phyloP scores from a whole-genome alignment of 2,329 filamentous ascomycete species.

The Fusarium sp. region DNA sequence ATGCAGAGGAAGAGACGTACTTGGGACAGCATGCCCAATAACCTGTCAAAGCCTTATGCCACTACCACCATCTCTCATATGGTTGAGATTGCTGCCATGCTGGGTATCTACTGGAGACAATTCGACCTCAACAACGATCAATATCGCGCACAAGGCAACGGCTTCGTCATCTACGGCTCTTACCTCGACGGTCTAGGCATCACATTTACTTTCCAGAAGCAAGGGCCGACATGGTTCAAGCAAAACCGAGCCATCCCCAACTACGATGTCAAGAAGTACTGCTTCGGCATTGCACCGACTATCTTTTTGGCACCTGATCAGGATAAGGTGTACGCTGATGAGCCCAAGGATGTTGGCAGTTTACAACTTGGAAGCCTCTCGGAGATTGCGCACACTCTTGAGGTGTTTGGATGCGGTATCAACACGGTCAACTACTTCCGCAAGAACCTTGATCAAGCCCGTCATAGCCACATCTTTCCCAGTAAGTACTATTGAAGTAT shows the following conservation, averaged over 20 bases:
- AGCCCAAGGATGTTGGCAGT: constrained; percentile 32
- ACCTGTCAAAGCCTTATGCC: constrained; percentile 47
- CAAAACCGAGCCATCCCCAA: constrained; percentile 53
- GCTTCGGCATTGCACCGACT: constrained; percentile 56
- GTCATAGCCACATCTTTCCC: constrained; percentile 33
- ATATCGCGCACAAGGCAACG: constrained; percentile 53
- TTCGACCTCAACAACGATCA: constrained; percentile 53
- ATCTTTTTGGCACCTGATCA: constrained; percentile 47
- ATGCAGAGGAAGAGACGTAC: constrained; percentile 40
- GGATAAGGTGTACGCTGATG: constrained; percentile 38
- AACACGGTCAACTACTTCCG: constrained; percentile 49
- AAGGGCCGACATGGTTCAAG: constrained; percentile 50
- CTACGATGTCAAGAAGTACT: constrained; percentile 52
- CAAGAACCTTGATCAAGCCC: constrained; percentile 25
- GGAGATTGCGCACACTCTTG: constrained; percentile 52
- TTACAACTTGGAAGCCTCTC: constrained; percentile 50
- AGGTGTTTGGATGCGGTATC: constrained; percentile 54
- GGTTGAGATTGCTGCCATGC: constrained; percentile 51
- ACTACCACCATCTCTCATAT: constrained; percentile 52
- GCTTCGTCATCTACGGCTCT: constrained; percentile 49
- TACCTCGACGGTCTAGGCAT: constrained; percentile 52
- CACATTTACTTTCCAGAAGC: constrained; percentile 54
- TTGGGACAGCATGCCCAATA: constrained; percentile 41
- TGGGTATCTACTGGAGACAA: constrained; percentile 56
- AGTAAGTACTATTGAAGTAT: constrained; percentile 9